Evolutionary conservation across 2,329 filamentous ascomycete genomes (phyloP).

Genomic region (Diaporthe longicolla): DNA sequence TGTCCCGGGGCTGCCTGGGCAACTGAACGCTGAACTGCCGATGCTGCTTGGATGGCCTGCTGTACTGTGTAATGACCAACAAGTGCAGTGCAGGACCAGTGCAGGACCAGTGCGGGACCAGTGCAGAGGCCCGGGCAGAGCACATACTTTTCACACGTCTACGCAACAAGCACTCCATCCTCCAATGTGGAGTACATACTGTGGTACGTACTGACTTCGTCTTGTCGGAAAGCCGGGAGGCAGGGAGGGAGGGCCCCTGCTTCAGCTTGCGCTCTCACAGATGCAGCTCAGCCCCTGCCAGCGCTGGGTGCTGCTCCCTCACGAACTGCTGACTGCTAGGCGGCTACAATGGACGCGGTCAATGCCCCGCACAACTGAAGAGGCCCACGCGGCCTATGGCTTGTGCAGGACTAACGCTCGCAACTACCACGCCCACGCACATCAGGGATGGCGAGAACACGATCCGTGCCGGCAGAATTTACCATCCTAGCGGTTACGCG

Average conservation of each 20-base stretch:
- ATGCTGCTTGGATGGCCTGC: background rate
- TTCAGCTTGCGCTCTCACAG: slow-evolving; percentile 17
- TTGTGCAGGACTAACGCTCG: slow-evolving; percentile 17
- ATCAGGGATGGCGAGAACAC: slow-evolving; percentile 23
- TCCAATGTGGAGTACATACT: background rate
- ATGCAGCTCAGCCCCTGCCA: slow-evolving; percentile 13
- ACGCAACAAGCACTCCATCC: no score
- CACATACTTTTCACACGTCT: slow-evolving; percentile 16
- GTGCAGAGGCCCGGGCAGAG: slow-evolving; percentile 16
- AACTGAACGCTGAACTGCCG: slow-evolving; percentile 6
- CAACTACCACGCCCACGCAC: slow-evolving; percentile 5
- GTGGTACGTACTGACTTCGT: background rate
- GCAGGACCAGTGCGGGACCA: background rate
- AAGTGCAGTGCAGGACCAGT: background rate
- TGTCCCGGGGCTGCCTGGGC: slow-evolving; percentile 2
- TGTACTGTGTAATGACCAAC: background rate
- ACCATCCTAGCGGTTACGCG: slow-evolving; percentile 34
- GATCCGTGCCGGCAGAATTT: slow-evolving; percentile 36
- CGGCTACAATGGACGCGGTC: slow-evolving; percentile 5
- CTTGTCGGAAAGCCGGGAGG: slow-evolving; percentile 10
- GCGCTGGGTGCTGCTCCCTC: slow-evolving; percentile 11
- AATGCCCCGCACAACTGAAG: background rate
- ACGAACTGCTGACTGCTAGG: slow-evolving; percentile 10
- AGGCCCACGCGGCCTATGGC: background rate
- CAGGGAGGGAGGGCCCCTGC: slow-evolving; percentile 23